Evolutionary conservation across 331 rosid genomes (phyloP).

Genomic region (Acacia pycnantha): DNA sequence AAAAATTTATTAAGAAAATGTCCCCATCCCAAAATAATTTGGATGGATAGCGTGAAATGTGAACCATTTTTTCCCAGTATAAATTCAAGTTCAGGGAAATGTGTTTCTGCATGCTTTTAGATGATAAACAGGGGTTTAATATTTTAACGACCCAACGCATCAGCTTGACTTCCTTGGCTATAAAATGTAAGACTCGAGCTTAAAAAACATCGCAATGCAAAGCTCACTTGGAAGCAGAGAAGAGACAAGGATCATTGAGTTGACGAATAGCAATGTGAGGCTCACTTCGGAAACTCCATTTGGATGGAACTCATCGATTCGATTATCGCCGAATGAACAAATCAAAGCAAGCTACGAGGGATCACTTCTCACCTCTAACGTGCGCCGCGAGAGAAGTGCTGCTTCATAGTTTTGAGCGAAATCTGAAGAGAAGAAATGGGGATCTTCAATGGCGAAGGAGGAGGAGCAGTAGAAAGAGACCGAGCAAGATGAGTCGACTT

Average conservation of each 20-base stretch:
- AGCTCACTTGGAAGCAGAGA: too few species aligned
- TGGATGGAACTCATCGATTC: neutral
- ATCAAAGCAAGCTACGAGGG: neutral
- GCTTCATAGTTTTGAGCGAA: neutral
- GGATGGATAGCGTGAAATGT: too few species aligned
- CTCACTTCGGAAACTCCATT: neutral
- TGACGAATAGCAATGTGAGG: neutral
- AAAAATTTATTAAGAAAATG: too few species aligned
- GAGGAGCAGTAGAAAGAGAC: too few species aligned
- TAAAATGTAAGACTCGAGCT: neutral
- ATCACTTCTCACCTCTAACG: neutral
- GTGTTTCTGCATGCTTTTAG: neutral
- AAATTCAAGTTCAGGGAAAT: too few species aligned
- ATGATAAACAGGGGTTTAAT: neutral
- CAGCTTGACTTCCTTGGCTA: neutral
- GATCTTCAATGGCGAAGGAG: too few species aligned
- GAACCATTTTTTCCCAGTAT: too few species aligned
- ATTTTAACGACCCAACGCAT: neutral
- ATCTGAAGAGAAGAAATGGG: too few species aligned
- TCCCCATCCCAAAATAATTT: too few species aligned
- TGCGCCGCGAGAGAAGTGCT: neutral
- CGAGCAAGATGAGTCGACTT: too few species aligned
- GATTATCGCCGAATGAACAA: neutral
- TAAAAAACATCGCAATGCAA: neutral
- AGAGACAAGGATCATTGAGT: neutral